phyloP scores from a whole-genome alignment of 768 basidiomycete species.

The Psilocybe azurescens region DNA sequence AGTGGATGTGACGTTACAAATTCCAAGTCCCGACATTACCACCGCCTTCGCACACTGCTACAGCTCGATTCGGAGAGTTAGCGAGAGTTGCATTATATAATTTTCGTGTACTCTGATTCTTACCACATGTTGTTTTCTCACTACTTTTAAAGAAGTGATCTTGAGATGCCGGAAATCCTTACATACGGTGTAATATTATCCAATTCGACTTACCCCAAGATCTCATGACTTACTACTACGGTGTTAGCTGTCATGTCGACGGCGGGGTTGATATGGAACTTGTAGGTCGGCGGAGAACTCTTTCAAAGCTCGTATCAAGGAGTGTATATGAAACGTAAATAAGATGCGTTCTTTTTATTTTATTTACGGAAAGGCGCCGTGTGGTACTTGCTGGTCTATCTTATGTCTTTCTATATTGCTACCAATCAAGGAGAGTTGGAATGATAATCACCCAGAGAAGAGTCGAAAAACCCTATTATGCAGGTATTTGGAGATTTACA shows the following conservation, averaged over 20 bases:
- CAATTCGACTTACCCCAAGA: not conserved
- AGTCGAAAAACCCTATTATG: not conserved
- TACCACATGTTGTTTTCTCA: not conserved
- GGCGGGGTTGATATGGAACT: not conserved
- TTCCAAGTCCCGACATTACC: constrained; percentile 34
- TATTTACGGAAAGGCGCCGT: not conserved
- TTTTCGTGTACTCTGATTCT: constrained; percentile 2
- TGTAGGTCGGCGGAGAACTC: not conserved
- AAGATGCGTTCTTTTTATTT: not conserved
- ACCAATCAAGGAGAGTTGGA: not conserved
- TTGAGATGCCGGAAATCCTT: not conserved
- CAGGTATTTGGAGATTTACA: not conserved
- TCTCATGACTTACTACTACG: not conserved
- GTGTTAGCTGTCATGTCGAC: not conserved
- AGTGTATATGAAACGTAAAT: not conserved
- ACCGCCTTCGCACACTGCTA: constrained; percentile 36
- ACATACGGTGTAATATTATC: not conserved
- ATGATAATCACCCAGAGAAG: not conserved
- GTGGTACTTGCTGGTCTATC: not conserved
- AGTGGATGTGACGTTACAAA: constrained; percentile 19
- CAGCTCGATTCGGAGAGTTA: constrained; percentile 27
- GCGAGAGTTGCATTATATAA: constrained; percentile 5
- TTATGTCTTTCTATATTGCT: not conserved
- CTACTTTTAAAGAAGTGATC: not conserved
- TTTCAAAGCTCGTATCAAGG: not conserved